phyloP scores from a whole-genome alignment of 2,329 filamentous ascomycete genomes.

The Colletotrichum sp. region DNA sequence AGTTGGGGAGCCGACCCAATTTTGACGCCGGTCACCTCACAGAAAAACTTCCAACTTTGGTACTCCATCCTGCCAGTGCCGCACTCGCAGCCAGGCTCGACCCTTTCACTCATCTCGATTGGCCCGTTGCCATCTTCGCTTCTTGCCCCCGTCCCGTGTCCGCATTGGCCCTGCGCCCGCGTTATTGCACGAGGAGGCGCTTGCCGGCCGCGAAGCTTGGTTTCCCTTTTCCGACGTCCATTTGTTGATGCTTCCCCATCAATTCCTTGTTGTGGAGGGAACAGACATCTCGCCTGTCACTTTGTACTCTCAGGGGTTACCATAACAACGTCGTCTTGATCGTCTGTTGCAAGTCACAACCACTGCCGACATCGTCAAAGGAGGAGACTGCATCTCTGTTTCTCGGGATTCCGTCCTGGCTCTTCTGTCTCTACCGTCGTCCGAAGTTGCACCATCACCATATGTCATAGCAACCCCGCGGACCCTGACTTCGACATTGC shows the following conservation, averaged over 20 bases:
- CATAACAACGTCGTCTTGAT: not conserved
- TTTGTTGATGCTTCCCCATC: not conserved
- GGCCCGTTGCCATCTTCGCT: constrained; percentile 14
- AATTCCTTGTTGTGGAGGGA: not conserved
- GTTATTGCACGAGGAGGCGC: not conserved
- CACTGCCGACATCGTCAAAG: not conserved
- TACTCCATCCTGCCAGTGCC: constrained; percentile 18
- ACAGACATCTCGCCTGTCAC: not conserved
- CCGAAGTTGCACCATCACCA: not conserved
- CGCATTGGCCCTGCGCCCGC: constrained; percentile 4
- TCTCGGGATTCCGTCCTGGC: not conserved
- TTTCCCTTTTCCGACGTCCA: not conserved
- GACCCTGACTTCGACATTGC: constrained; percentile 33
- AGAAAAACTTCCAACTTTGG: constrained; percentile 9
- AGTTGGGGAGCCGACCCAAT: constrained; percentile 19
- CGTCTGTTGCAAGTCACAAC: not conserved
- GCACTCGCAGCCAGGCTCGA: constrained; percentile 8
- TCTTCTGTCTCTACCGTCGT: not conserved
- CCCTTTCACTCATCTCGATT: constrained; percentile 14
- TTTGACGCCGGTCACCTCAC: constrained; percentile 18
- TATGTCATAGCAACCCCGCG: constrained; percentile 10
- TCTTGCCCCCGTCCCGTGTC: constrained; percentile 12
- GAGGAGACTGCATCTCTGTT: not conserved
- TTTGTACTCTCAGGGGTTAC: not conserved
- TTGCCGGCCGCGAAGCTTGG: not conserved